Base-by-base conservation (phyloP, 2,329 filamentous ascomycete genomes). In the Teratosphaeria nubilosa region DNA sequence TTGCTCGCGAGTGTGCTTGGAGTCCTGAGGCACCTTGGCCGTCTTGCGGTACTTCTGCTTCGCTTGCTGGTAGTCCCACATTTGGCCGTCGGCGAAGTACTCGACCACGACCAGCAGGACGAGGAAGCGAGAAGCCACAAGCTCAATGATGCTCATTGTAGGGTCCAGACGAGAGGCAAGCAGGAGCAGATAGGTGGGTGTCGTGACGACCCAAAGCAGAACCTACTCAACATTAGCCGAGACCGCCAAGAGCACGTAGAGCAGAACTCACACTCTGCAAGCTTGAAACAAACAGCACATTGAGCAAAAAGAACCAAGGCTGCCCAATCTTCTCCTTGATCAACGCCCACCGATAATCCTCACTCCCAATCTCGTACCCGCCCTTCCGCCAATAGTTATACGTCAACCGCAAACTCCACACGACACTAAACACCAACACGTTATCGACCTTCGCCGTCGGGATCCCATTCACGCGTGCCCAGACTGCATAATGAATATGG, bases 311-410 rank as follows among this genome's bases (percentile, higher is more conserved):
- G 78, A 95, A 95, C 25, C 85, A 70, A 45, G 80, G 77, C 1
- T 78, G 76, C 6, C 82, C 83, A 24, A 91, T 78, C 41, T 84
- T 77, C 30, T 80, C 77, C 69, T 86, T 86, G 56, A 97, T 77
- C 57, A 91, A 84, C 58, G 81, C 79, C 92, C 94, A 99, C 75
- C 94, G 83, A 73, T 99, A 99, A 73, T 99, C 94, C 74, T 99
- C 92, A 16, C 88, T 91, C 41, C 94, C 92, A 63, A 91, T 79
- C 16, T 80, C 77, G 72, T 99, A 99, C 25, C 94, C 94, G 45
- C 94, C 94, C 73, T 90, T 95, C 59, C 94, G 87, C 86, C 88
- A 96, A 76, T 96, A 99, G 75, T 99, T 99, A 79, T 83, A 97
- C 2, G 92, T 97, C 74, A 99, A 77, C 11, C 94, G 60, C 14